Evolutionary conservation across 805 yeast genomes (phyloP).

Genomic region (Saccharomycopsis sp.): DNA sequence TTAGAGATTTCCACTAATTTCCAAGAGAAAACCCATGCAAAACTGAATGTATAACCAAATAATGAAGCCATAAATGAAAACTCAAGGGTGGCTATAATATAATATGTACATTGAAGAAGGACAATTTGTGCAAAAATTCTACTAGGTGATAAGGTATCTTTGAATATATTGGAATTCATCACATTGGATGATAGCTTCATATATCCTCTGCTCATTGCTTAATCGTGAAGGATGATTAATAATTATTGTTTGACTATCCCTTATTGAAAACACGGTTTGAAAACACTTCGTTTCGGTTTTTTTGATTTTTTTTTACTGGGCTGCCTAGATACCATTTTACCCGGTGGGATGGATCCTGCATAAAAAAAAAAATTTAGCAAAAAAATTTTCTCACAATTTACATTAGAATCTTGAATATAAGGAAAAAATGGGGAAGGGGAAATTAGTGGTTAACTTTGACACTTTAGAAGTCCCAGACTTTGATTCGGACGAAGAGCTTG

Average conservation of each 20-base stretch:
- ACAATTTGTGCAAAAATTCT: constrained; percentile 66
- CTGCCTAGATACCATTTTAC: too few relatives aligned
- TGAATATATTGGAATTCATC: constrained; percentile 14
- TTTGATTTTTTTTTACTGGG: too few relatives aligned
- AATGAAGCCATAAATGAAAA: constrained; percentile 61
- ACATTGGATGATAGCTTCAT: constrained; percentile 15
- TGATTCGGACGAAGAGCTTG: constrained; percentile 39
- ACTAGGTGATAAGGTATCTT: constrained; percentile 40
- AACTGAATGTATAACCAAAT: constrained; percentile 60
- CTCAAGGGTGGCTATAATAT: constrained; percentile 59
- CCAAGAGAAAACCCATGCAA: constrained; percentile 77
- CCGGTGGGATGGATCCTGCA: too few relatives aligned
- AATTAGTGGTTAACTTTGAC: constrained; percentile 24
- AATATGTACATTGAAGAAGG: constrained; percentile 71
- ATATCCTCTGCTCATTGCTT: constrained; percentile 7
- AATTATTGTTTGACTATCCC: too few relatives aligned
- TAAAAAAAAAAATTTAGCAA: too few relatives aligned
- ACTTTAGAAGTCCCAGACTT: constrained; percentile 42
- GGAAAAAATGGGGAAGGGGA: not conserved
- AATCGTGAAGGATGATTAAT: too few relatives aligned
- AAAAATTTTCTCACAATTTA: too few relatives aligned
- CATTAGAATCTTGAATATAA: too few relatives aligned
- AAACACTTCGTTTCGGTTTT: too few relatives aligned
- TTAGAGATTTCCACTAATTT: constrained; percentile 62
- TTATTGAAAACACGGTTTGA: too few relatives aligned